These are phyloP conservation scores for Xanthoconium purpureum DNA, from an alignment of 768 basidiomycete genomes.

Conservation along the genomic window DNA sequence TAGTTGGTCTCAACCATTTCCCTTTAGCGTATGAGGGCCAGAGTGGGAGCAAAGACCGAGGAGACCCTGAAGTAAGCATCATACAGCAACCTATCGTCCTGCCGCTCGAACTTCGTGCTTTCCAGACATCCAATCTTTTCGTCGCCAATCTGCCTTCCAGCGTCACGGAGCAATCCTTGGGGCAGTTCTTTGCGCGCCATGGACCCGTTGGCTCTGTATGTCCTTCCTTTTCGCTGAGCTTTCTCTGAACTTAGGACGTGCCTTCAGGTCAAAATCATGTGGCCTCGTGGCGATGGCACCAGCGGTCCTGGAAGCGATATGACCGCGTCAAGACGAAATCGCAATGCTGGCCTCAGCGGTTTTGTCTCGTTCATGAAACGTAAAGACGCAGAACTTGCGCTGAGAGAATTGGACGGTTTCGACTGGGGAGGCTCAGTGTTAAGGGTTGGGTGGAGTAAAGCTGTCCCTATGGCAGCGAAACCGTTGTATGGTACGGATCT, in stretches of 20 bases:
- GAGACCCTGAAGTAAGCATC: conserved; percentile 73
- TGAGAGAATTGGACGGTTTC: conserved; percentile 87
- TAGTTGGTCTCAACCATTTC: conserved; percentile 1
- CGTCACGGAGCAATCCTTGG: conserved; percentile 82
- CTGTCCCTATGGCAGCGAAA: conserved; percentile 79
- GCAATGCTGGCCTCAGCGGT: conserved; percentile 81
- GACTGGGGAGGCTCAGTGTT: conserved; percentile 92
- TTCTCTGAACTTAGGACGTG: not conserved
- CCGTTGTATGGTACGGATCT: conserved; percentile 69
- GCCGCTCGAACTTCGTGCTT: conserved; percentile 1
- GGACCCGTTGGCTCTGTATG: conserved; percentile 92
- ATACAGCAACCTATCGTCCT: not conserved
- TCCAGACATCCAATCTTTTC: conserved; percentile 90
- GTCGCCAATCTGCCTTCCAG: conserved; percentile 89
- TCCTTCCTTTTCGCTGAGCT: conserved; percentile 8
- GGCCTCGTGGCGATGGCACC: conserved; percentile 83
- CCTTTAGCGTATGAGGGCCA: conserved; percentile 79
- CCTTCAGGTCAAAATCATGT: conserved; percentile 93
- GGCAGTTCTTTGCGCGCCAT: conserved; percentile 84
- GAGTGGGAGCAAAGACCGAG: conserved; percentile 85
- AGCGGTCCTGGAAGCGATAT: conserved; percentile 72
- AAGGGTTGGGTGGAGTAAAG: conserved; percentile 96
- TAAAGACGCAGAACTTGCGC: conserved; percentile 83
- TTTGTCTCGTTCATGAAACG: conserved; percentile 98
- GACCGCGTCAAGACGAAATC: conserved; percentile 64